Evolutionary conservation across 805 yeast species (phyloP), one percentile per base, ranked within the genome.

Genomic region (Lachancea dasiensis): DNA sequence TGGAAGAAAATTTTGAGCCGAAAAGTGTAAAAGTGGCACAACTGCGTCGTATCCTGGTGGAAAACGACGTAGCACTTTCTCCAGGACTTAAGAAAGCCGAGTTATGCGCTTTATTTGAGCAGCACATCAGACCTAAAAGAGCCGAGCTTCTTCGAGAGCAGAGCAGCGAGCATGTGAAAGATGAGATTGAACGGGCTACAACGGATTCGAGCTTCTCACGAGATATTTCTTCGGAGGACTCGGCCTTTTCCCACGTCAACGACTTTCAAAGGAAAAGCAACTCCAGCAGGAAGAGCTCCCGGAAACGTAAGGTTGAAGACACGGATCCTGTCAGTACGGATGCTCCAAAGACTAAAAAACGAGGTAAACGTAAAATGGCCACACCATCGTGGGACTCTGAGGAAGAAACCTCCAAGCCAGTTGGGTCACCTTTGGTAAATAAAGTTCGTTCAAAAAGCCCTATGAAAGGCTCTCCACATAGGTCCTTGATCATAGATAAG

Each of bases 71-170:
- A n/a, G 58, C 61, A 1, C 79, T 69, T 52, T 70, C 82, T 0
- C 64, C 81, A 1, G 65, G 71, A 31, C 80, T 87, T 5, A 84
- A 79, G 54, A 90, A 90, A 58, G 61, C 73, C 5, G 77, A 75
- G 9, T 67, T 87, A 41, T 59, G 86, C 2, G 61, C 63, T n/a
- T 41, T 81, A n/a, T 85, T 78, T 60, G 64, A 72, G n/a, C 56
- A 65, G 4, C 57, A 77, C 6, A 63, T 85, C 34, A 64, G 62
- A 11, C 77, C 83, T 2, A 60, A 64, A 8, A 65, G 81, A 2
- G 60, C 63, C 0, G 49, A 59, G 29, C 57, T 74, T 25, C 26
- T 38, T n/a, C 34, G 60, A 74, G 38, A 55, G 54, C 15, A 52
- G 44, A 40, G 49, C 54, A 38, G 57, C 5, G 55, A 44, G 26